Evolutionary conservation across 169 alveolate genomes (phyloP).

Genomic region (Eimeria zaria): DNA sequence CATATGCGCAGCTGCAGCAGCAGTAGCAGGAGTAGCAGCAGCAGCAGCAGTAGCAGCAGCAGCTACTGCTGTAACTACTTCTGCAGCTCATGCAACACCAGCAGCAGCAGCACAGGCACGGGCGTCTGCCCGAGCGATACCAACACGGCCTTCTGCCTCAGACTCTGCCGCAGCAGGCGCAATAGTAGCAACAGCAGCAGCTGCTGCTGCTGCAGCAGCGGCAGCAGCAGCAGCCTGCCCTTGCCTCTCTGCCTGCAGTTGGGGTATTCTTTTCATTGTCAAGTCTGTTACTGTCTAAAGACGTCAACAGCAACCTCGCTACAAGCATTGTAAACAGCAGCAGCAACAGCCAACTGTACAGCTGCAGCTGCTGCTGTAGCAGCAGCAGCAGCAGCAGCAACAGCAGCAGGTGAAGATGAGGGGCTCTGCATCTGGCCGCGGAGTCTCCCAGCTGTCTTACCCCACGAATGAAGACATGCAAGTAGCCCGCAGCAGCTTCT

Average conservation of each 20-base stretch:
- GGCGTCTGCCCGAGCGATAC: not conserved
- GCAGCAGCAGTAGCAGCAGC: not conserved
- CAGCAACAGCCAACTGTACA: not conserved
- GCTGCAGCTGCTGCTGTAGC: not conserved
- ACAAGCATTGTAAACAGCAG: not conserved
- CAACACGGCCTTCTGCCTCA: not conserved
- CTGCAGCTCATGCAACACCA: not conserved
- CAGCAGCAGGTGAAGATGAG: constrained; percentile 2
- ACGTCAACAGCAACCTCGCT: not conserved
- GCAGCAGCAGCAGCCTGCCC: constrained; percentile 5
- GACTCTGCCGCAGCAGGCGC: not conserved
- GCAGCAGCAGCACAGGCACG: constrained; percentile 18
- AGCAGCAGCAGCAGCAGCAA: not conserved
- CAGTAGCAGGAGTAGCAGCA: not conserved
- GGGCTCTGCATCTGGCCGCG: not conserved
- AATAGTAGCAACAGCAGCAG: not conserved
- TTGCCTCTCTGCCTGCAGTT: not conserved
- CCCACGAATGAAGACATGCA: constrained; percentile 42
- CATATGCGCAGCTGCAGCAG: not conserved
- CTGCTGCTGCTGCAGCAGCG: not conserved
- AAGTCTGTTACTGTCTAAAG: not conserved
- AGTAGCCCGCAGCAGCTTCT: constrained; percentile 23
- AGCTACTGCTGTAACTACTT: too few species aligned
- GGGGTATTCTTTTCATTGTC: not conserved
- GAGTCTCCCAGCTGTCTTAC: constrained; percentile 32